Percentiles rank a stretch among this genome's conserved stretches.
phyloP scores from a whole-genome alignment of 75 land plant genomes.

The Cupressus sempervirens region DNA sequence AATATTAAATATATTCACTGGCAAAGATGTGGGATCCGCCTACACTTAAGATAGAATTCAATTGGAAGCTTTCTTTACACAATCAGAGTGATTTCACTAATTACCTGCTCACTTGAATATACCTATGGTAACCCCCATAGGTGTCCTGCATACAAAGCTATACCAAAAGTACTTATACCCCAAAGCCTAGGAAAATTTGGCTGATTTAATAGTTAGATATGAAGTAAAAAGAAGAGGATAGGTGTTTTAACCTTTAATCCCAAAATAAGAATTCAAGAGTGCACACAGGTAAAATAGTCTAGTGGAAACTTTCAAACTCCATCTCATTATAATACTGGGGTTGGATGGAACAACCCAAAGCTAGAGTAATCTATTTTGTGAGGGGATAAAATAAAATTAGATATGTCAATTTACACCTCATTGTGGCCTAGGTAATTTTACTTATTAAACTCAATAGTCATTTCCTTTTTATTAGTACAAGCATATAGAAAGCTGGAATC shows the following conservation, averaged over 20 bases:
- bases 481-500: not conserved
- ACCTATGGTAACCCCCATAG: not conserved
- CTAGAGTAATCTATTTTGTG: not conserved
- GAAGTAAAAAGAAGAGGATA: not conserved
- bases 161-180: not conserved
- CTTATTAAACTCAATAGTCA: not conserved
- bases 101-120: not conserved
- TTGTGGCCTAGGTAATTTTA: not conserved
- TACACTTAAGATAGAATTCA: not conserved
- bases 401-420: not conserved
- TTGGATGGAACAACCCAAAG: not conserved
- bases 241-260: not conserved
- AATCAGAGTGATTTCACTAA: not conserved
- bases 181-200: not conserved
- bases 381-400: not conserved
- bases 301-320: not conserved
- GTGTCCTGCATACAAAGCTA: not conserved
- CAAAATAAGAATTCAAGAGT: not conserved
- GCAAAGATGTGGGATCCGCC: not conserved
- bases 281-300: not conserved
- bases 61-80: not conserved
- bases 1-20: not conserved
- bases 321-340: not conserved
- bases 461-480: not conserved
- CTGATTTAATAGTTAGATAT: not conserved